These are phyloP conservation scores for Pseudovirgaria hyperparasitica DNA, from an alignment of 2,329 filamentous ascomycete genomes.

Conservation along the genomic window DNA sequence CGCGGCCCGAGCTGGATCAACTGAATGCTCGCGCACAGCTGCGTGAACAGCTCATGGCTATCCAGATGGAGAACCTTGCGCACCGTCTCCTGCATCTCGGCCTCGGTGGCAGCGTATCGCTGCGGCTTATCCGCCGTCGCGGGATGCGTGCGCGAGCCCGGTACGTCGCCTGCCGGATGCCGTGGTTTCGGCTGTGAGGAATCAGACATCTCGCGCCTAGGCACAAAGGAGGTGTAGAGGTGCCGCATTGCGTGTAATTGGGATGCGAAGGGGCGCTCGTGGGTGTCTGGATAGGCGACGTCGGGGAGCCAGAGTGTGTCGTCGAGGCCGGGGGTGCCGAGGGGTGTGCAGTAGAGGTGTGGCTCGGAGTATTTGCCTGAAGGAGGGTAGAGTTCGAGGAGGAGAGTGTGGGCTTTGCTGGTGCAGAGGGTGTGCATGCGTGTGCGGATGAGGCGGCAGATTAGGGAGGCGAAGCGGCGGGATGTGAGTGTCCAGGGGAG, in stretches of 20 bases:
- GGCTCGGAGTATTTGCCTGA: constrained; percentile 55
- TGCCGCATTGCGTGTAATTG: constrained; percentile 36
- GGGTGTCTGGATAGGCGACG: constrained; percentile 15
- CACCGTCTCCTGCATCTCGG: constrained; percentile 31
- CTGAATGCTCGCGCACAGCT: constrained; percentile 56
- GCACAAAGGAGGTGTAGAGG: constrained; percentile 61
- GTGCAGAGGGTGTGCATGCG: constrained; percentile 48
- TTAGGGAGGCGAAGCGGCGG: constrained; percentile 49
- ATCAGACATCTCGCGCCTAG: constrained; percentile 41
- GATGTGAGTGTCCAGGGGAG: constrained; percentile 46
- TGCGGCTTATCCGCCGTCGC: constrained; percentile 10
- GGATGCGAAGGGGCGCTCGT: constrained; percentile 10
- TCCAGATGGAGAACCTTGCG: constrained; percentile 53
- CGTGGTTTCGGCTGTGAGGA: constrained; percentile 21
- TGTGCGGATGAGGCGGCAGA: constrained; percentile 50
- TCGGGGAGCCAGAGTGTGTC: constrained; percentile 25
- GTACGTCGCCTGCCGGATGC: constrained; percentile 35
- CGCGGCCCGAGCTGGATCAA: constrained; percentile 53
- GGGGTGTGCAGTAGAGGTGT: constrained; percentile 54
- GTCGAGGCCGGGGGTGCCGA: constrained; percentile 50
- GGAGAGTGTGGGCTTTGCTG: constrained; percentile 50
- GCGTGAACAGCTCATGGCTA: constrained; percentile 58
- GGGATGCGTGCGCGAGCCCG: constrained; percentile 29
- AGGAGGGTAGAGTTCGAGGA: constrained; percentile 70
- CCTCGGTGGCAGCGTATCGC: constrained; percentile 15